Conservation (phyloP, 305 asterid genomes). For the Stenogyne calaminthoides region DNA sequence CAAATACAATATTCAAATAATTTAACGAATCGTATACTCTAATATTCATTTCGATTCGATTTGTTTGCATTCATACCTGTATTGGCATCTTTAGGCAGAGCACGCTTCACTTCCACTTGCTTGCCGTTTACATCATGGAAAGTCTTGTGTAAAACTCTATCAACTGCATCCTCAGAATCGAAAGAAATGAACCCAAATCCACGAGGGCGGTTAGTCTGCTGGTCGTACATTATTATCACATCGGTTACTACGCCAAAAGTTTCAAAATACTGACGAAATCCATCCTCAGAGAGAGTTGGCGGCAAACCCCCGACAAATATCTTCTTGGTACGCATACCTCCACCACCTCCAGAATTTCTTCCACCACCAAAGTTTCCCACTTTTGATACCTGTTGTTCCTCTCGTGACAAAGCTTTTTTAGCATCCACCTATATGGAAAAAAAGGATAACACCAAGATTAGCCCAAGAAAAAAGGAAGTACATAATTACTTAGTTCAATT, state of each 20-base stretch:
- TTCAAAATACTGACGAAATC: conserved; percentile 73
- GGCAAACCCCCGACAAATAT: conserved; percentile 92
- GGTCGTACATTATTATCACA: conserved; percentile 84
- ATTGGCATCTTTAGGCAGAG: conserved; percentile 80
- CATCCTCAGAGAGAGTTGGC: conserved; percentile 68
- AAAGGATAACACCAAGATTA: neutral
- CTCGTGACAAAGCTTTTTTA: conserved; percentile 82
- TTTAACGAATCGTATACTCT: no score
- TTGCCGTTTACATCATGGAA: conserved; percentile 81
- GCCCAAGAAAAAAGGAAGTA: neutral
- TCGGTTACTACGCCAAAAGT: conserved; percentile 74
- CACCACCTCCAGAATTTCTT: conserved; percentile 65
- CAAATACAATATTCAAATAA: no score
- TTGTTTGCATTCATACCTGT: conserved; percentile 24
- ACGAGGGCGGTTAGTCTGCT: conserved; percentile 84
- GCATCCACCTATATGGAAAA: conserved; percentile 70
- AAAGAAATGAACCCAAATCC: conserved; percentile 91
- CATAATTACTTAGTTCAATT: neutral
- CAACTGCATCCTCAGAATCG: conserved; percentile 89
- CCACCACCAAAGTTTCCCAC: conserved; percentile 49
- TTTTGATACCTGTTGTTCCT: conserved; percentile 75
- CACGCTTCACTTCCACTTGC: conserved; percentile 89
- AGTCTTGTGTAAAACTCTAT: conserved; percentile 76
- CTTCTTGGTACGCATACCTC: conserved; percentile 66
- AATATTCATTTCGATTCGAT: no score